Evolutionary conservation across 805 yeast species (phyloP).

Genomic region (Ogataea dorogensis): DNA sequence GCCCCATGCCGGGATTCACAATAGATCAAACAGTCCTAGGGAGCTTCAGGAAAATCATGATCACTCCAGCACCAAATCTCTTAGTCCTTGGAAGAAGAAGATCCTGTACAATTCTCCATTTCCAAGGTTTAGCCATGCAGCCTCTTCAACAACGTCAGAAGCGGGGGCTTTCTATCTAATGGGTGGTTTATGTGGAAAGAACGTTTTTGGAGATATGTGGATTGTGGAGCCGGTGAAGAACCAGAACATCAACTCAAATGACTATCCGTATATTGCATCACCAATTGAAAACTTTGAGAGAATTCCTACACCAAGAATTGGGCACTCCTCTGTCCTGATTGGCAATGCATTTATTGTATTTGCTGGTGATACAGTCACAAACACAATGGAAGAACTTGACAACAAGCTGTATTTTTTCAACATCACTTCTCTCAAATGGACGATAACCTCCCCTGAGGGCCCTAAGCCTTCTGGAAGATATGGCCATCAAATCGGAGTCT

Average conservation of each 20-base stretch:
- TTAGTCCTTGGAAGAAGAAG: conserved; percentile 65
- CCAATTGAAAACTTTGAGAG: conserved; percentile 71
- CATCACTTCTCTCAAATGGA: conserved; percentile 74
- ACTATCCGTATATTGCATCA: conserved; percentile 40
- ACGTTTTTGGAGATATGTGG: conserved; percentile 97
- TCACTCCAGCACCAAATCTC: background rate
- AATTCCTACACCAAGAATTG: conserved; percentile 94
- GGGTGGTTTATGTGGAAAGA: conserved; percentile 93
- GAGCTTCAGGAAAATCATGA: background rate
- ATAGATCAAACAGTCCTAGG: background rate
- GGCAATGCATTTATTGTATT: conserved; percentile 94
- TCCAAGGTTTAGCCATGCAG: conserved; percentile 92
- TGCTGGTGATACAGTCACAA: conserved; percentile 95
- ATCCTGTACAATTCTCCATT: conserved; percentile 76
- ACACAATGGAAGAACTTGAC: conserved; percentile 74
- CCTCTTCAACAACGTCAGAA: conserved; percentile 72
- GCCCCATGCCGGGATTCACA: background rate
- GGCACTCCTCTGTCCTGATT: conserved; percentile 87
- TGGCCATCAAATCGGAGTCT: conserved; percentile 86
- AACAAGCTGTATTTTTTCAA: conserved; percentile 86
- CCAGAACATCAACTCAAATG: conserved; percentile 25
- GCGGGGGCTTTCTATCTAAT: conserved; percentile 80
- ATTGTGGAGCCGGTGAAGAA: conserved; percentile 53
- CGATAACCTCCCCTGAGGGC: conserved; percentile 71
- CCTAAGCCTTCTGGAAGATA: conserved; percentile 87